phyloP scores from a whole-genome alignment of 192 early-diverging fungal genomes.

The Piromyces sp. region DNA sequence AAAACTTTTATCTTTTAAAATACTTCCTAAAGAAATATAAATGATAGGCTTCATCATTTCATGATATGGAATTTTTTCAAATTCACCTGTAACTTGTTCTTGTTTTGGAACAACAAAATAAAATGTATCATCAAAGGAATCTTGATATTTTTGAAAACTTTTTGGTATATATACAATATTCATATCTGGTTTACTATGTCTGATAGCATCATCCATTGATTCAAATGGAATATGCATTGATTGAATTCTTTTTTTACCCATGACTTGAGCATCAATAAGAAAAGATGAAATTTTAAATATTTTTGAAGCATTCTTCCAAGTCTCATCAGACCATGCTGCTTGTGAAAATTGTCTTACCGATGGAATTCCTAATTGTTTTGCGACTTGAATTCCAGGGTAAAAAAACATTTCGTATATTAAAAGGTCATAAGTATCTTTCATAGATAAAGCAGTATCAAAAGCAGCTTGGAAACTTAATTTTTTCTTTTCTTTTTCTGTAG shows the following conservation, averaged over 20 bases:
- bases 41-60: not conserved
- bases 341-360: not conserved
- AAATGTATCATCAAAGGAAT: not conserved
- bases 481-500: not conserved
- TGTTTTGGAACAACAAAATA: not conserved
- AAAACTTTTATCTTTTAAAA: not conserved
- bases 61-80: not conserved
- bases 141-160: not conserved
- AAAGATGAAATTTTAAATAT: not conserved
- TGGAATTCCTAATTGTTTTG: not conserved
- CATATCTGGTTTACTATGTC: not conserved
- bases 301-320: not conserved
- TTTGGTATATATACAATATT: not conserved
- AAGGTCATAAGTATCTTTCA: not conserved
- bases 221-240: no score
- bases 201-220: no score
- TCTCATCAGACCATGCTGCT: not conserved
- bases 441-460: not conserved
- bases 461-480: not conserved
- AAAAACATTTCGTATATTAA: not conserved
- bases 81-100: not conserved
- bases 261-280: not conserved
- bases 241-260: no score
- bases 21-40: not conserved
- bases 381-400: not conserved